Base-by-base conservation (phyloP, 139 green algal species). In the Microglena sp. region DNA sequence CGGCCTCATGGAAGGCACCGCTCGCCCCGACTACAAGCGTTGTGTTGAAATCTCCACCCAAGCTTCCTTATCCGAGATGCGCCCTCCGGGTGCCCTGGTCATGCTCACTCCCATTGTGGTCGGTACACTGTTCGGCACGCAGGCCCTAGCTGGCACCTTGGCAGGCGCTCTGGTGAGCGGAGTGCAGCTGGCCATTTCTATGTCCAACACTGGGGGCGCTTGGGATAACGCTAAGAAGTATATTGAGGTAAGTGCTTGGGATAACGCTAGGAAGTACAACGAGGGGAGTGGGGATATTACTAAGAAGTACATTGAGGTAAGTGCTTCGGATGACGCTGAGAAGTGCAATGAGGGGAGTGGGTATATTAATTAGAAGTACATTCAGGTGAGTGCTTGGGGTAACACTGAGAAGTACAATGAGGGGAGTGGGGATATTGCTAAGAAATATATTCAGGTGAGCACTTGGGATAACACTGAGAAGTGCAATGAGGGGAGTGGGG, bases 191-290 rank as follows among this genome's bases (percentile, higher is more conserved):
- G 92, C 92, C 4, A 84, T 97, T 29, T 94, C 84, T 72, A 95
- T 95, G 83, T 92, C 82, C 79, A 97, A 97, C 88, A 96, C 92
- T 34, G 92, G 92, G 54, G 64, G 64, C 54, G 93, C 93, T 3
- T 99, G 92, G 92, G 93, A 99, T 80, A 99, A 99, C 73, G 90
- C 93, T 55, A 98, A 98, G 87, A 97, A 98, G 83, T 97, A 95
- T 76, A 83, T 97, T 4, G 90, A 94, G 83, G 73, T 75, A 60
- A 27, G 34, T 54, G 11, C 24, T 24, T 68, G 34, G 3, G 21
- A 2, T 33, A 33, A 24, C 60, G 21, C 24, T 11, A 26, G 5
- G 35, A 24, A 3, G 5, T 2, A n/a, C 60, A 50, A 50, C n/a
- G n/a, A n/a, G n/a, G n/a, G n/a, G n/a, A n/a, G n/a, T n/a, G n/a